Evolutionary conservation across 805 yeast species (phyloP).

Genomic region (Lipomyces lipofer): DNA sequence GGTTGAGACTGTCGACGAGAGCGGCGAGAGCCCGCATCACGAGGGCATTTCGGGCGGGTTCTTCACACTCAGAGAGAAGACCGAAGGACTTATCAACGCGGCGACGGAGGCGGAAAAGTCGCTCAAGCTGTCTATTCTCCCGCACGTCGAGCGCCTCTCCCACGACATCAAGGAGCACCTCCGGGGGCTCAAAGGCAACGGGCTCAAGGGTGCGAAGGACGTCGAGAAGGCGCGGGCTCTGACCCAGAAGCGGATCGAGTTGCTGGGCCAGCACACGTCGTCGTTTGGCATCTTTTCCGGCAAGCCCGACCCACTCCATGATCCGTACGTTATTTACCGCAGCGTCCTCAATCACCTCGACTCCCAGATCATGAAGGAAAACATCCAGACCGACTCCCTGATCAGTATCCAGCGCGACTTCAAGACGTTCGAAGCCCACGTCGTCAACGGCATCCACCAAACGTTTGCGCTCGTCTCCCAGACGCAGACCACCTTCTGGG

Average conservation of each 20-base stretch:
- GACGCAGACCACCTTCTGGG: slow-evolving; percentile 39
- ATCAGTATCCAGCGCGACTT: slow-evolving; percentile 46
- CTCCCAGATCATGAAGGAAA: slow-evolving; percentile 49
- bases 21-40: slow-evolving; percentile 17
- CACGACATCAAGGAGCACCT: slow-evolving; percentile 47
- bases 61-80: slow-evolving; percentile 36
- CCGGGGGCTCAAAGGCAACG: slow-evolving; percentile 44
- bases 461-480: slow-evolving; percentile 39
- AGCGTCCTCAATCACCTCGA: slow-evolving; percentile 42
- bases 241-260: slow-evolving; percentile 45
- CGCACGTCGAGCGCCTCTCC: slow-evolving; percentile 46
- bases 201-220: slow-evolving; percentile 43
- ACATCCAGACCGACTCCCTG: slow-evolving; percentile 48
- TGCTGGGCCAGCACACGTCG: slow-evolving; percentile 40
- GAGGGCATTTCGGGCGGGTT: slow-evolving; percentile 42
- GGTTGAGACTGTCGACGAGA: slow-evolving; percentile 23
- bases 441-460: slow-evolving; percentile 46
- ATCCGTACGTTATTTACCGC: slow-evolving; percentile 51
- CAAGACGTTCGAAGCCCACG: slow-evolving; percentile 47
- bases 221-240: slow-evolving; percentile 41
- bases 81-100: slow-evolving; percentile 41
- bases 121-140: slow-evolving; percentile 44
- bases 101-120: slow-evolving; percentile 45
- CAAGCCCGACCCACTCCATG: slow-evolving; percentile 44
- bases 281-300: slow-evolving; percentile 38